phyloP scores from a whole-genome alignment of 176 grass and related monocot genomes.

The Eleusine coracana region DNA sequence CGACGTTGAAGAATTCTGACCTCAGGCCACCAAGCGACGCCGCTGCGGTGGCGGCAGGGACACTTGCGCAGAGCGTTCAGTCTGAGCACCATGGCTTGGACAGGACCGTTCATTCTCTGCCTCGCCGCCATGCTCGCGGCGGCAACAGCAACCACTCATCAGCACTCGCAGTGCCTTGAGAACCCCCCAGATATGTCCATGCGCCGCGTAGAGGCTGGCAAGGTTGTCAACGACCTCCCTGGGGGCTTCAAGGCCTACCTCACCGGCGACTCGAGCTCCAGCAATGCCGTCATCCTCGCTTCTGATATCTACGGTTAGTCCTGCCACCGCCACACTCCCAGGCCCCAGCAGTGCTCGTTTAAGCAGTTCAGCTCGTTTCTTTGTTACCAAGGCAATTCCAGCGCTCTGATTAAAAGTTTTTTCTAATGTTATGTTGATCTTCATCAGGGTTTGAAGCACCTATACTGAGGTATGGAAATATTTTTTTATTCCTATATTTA shows the following conservation, averaged over 20 bases:
- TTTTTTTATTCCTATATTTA: no score
- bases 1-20: no score
- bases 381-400: no score
- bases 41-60: no score
- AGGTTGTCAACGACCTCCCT: neutral
- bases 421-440: neutral
- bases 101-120: neutral
- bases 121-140: neutral
- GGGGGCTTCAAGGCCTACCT: neutral
- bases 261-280: neutral
- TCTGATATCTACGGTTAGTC: neutral
- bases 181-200: neutral
- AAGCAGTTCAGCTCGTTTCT: no score
- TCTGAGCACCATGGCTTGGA: neutral
- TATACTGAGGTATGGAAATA: neutral
- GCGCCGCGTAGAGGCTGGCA: neutral
- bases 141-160: neutral
- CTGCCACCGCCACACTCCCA: no score
- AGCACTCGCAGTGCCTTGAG: neutral
- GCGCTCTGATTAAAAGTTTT: no score
- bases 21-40: no score
- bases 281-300: neutral
- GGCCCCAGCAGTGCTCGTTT: no score
- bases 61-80: no score
- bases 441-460: neutral